Evolutionary conservation across 1,139 yeast genomes (phyloP), one percentile per base, ranked within the genome.

Genomic region (Candida tetrigidarum): DNA sequence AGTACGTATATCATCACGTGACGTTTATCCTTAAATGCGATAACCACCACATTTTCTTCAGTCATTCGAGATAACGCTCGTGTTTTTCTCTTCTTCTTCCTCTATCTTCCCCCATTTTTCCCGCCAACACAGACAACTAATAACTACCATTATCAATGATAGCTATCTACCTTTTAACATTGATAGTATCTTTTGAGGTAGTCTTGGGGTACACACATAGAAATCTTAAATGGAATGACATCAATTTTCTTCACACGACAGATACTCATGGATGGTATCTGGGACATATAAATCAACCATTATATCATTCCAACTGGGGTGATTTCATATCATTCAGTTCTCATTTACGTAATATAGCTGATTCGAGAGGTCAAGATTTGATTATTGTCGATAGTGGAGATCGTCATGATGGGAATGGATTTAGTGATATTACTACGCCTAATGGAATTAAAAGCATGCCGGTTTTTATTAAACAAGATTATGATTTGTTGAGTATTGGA

Each of bases 251-350:
- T 29, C 97, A 91, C 57, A 91, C 98, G 1, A 93, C 98, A 1
- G 99, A 93, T 57, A 92, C 97, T 2, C 99, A 93, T 62, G 95
- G 93, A 0, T 93, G 98, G 98, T 80, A 86, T 50, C 82, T 92
- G 4, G 97, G 98, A 0, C 98, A 92, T 65, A 54, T 80, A 33
- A 81, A 83, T 52, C 97, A 91, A 62, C 74, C 78, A 23, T 80
- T 78, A 48, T 93, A 85, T 62, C 78, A 84, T 38, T 96, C 89
- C 7, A 88, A 90, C 60, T 93, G 97, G 97, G 99, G 98, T 8
- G 96, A 93, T 58, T 89, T 87, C 52, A 61, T 87, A 3, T 84
- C 95, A 0, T 91, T 93, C 57, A 67, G 81, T 1, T 54, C 63
- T 11, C 81, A 79, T 44, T 62, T 89, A 60, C 66, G 70, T 35